Base-by-base conservation (phyloP, 441 rosid species). In the Gossypium lobatum region DNA sequence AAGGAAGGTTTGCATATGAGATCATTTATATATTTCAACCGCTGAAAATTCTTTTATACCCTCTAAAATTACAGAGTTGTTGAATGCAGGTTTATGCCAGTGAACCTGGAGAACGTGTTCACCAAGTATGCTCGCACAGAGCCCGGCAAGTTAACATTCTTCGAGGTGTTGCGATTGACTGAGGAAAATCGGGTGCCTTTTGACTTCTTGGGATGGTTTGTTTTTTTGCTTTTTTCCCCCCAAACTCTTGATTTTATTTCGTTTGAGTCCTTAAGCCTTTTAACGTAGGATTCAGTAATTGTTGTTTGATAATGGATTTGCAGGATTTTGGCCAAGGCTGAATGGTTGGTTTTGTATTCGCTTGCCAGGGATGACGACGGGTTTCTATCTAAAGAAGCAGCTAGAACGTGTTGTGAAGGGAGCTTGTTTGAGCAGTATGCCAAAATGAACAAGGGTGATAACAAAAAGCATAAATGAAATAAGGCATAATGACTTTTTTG, bases 301-400 rank as follows among this genome's bases (percentile, higher is more conserved):
- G 37, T 3, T 1, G 11, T 64, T 34, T 76, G 11, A 14, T 13
- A 2, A 26, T 4, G 67, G 55, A 11, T 53, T 58, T 74, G 65
- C 77, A 93, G 97, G 96, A 0, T 83, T 1, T 54, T 78, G 1
- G 73, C 81, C 2, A 92, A 88, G 85, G 25, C 70, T 3, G 97
- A 91, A 79, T 89, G 97, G 97, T 0, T 77, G 0, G 4, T 86
- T 21, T 83, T 92, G 16, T 88, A 87, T 54, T 55, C 78, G 53
- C 85, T 91, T 20, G 97, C 97, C 0, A 88, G 81, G 79, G 97
- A 92, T 5, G 87, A 85, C 7, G 89, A 86, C 8, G 97, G 97
- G 4, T 84, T 80, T 59, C 74, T 88, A 57, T 79, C 88, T 0
- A 91, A 91, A 81, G 97, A 94, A 83, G 97, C 94, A 5, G 71